phyloP scores from a whole-genome alignment of 768 basidiomycete genomes.

The Serendipita sp. region DNA sequence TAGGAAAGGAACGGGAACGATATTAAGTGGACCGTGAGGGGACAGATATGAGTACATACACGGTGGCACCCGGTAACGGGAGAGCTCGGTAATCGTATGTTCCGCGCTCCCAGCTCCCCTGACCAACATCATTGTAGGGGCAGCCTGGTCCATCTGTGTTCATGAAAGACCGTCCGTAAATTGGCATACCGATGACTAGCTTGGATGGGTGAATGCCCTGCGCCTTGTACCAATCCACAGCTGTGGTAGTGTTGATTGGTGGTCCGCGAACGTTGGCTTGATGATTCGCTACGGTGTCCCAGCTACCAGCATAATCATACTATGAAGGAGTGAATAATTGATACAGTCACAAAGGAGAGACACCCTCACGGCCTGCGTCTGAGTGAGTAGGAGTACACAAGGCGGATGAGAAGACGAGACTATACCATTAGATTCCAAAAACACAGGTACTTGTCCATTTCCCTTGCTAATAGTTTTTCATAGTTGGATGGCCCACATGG shows the following conservation, averaged over 20 bases:
- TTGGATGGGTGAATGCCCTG: conserved; percentile 64
- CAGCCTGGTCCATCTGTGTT: conserved; percentile 69
- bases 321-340: not conserved
- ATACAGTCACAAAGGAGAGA: not conserved
- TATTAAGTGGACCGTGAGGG: too few relatives aligned
- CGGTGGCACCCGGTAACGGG: conserved; percentile 55
- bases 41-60: conserved; percentile 27
- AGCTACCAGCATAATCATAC: conserved; percentile 26
- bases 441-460: conserved; percentile 80
- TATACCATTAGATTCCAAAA: conserved; percentile 93
- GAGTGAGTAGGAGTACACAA: too few relatives aligned
- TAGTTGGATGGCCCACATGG: conserved; percentile 86
- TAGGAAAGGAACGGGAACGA: not conserved
- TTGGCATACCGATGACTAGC: conserved; percentile 78
- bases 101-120: conserved; percentile 80
- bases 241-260: conserved; percentile 43
- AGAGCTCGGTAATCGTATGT: conserved; percentile 89
- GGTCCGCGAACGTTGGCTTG: conserved; percentile 70
- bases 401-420: too few relatives aligned
- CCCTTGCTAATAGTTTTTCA: conserved; percentile 54
- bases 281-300: conserved; percentile 32
- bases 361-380: conserved; percentile 9
- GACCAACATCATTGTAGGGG: conserved; percentile 68
- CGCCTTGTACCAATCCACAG: conserved; percentile 52
- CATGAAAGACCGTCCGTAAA: conserved; percentile 86